Base-by-base conservation (phyloP, 345 rosid genomes). In the Crucihimalaya himalaica region DNA sequence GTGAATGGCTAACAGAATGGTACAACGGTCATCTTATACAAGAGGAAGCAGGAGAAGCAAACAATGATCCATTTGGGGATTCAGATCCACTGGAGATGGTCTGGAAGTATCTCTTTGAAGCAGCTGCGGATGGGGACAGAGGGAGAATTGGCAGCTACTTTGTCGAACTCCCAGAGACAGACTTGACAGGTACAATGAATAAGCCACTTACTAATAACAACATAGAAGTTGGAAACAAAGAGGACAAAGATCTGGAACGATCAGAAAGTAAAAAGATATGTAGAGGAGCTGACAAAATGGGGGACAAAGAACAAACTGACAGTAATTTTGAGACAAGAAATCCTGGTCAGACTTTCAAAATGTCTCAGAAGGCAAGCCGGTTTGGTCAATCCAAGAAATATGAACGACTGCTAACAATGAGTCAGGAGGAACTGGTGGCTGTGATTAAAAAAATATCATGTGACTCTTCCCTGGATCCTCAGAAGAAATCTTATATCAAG, bases 1-100 rank as follows among this genome's bases (percentile, higher is more conserved):
- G 74, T 2, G 91, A 91, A 65, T 93, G 98, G 97, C 67, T 93
- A 71, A 75, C 73, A 73, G 97, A 93, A 80, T 90, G 97, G 97
- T 87, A 87, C 86, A 88, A 84, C 37, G 88, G 86, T n/a, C 67
- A 85, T 64, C 48, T 57, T 34, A 54, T 57, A 46, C 66, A 73
- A 34, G 83, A 64, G 56, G 80, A 71, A 50, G 71, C 19, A 23
- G 67, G 64, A 63, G 74, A 85, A 74, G 62, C 68, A 25, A 78
- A 76, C 72, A 60, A 60, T 11, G 31, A 70, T 52, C 78, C 86
- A 63, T 74, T 73, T 5, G 47, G 57, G 39, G 63, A 73, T 40
- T 34, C 76, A 27, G 89, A 91, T 80, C 88, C 92, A 10, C 37
- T 88, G 28, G 96, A 91, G 81, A 80, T 86, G 56, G 82, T 93